Conservation (phyloP, 768 basidiomycete genomes). For the Boletus rubropictus region DNA sequence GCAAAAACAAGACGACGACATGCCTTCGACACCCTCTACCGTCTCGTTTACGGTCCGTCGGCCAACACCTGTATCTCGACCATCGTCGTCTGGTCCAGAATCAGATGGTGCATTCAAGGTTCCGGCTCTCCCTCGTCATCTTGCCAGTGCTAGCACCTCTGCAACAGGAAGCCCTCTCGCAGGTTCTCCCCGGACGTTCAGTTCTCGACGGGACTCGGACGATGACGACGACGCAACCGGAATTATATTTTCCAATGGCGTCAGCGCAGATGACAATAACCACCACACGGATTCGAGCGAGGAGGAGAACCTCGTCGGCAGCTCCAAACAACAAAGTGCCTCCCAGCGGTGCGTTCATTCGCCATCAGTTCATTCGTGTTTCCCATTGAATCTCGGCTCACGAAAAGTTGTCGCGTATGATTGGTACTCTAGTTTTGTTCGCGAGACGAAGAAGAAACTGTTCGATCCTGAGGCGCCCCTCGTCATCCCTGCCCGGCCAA, state of each 20-base stretch:
- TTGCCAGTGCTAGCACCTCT: constrained; percentile 36
- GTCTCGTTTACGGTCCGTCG: constrained; percentile 84
- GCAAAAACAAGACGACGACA: not conserved
- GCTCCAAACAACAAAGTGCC: constrained; percentile 66
- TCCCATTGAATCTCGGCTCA: constrained; percentile 61
- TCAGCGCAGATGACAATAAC: constrained; percentile 26
- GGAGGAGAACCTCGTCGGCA: constrained; percentile 62
- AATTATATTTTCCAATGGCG: constrained; percentile 20
- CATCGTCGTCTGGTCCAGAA: constrained; percentile 57
- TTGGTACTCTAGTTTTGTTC: constrained; percentile 34
- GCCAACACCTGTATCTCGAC: constrained; percentile 64
- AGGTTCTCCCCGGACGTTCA: constrained; percentile 40
- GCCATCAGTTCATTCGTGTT: not conserved
- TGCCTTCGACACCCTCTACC: constrained; percentile 32
- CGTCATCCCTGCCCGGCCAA: constrained; percentile 80
- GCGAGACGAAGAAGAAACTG: constrained; percentile 37
- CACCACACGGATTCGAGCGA: constrained; percentile 47
- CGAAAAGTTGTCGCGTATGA: constrained; percentile 40
- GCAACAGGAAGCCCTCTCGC: constrained; percentile 53
- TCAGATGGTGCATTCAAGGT: constrained; percentile 55
- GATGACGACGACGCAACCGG: constrained; percentile 22
- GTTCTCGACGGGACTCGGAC: constrained; percentile 26
- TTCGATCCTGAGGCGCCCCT: constrained; percentile 50
- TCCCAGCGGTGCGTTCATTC: constrained; percentile 69
- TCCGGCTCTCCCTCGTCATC: constrained; percentile 56